Conservation (phyloP, 2,329 filamentous ascomycete species). For the Fusarium nisikadoi region DNA sequence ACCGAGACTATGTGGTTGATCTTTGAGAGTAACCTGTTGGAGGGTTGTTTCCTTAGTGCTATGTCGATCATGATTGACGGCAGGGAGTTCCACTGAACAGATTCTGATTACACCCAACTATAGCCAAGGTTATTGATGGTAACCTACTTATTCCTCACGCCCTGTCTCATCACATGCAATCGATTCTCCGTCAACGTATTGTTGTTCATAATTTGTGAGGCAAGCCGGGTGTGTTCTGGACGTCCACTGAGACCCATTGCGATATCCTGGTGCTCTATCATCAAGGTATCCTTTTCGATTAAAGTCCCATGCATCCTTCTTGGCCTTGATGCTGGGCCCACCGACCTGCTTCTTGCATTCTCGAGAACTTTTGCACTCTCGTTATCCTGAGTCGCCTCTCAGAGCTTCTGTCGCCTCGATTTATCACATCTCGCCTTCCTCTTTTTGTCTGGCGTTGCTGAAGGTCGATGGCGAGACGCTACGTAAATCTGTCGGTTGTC, state of each 20-base stretch:
- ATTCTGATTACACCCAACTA: not conserved
- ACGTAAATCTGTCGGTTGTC: constrained; percentile 11
- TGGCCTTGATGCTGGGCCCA: constrained; percentile 6
- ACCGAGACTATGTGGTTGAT: not conserved
- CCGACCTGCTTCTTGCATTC: constrained; percentile 11
- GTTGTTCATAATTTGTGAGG: not conserved
- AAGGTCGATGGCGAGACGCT: constrained; percentile 13
- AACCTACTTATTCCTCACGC: not conserved
- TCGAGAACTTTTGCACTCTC: constrained; percentile 40
- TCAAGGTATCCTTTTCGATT: constrained; percentile 16
- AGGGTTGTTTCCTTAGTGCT: not conserved
- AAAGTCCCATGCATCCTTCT: constrained; percentile 20
- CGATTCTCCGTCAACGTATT: not conserved
- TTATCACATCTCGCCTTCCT: constrained; percentile 35
- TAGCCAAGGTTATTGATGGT: not conserved
- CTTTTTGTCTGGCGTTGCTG: constrained; percentile 33
- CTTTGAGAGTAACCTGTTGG: not conserved
- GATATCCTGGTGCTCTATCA: constrained; percentile 20
- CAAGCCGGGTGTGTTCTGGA: not conserved
- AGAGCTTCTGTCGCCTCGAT: constrained; percentile 1
- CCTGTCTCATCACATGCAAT: constrained; percentile 1
- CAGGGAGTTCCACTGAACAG: not conserved
- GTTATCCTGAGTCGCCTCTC: constrained; percentile 6
- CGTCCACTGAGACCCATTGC: not conserved
- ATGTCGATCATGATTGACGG: constrained; percentile 24